Conservation (phyloP, 305 asterid species). For the Nicotiana rustica region DNA sequence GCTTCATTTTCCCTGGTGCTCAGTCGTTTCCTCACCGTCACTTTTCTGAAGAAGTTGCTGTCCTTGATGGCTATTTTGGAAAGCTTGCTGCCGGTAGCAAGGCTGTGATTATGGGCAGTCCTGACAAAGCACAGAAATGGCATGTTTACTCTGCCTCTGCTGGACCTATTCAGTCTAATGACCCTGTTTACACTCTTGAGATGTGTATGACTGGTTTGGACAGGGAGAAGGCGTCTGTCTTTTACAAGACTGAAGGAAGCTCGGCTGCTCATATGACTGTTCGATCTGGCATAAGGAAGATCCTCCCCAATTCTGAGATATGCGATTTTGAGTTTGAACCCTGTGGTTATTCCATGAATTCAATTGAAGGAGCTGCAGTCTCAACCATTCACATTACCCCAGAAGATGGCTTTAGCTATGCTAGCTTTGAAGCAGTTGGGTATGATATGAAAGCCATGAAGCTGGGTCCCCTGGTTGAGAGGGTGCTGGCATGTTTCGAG, state of each 20-base stretch:
- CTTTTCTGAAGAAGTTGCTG: slow-evolving; percentile 82
- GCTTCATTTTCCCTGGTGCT: slow-evolving; percentile 91
- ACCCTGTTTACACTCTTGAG: slow-evolving; percentile 72
- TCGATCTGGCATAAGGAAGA: slow-evolving; percentile 72
- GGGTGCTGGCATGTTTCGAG: slow-evolving; percentile 73
- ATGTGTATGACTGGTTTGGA: slow-evolving; percentile 93
- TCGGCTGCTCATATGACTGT: slow-evolving; percentile 69
- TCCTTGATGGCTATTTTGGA: slow-evolving; percentile 75
- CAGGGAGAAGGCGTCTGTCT: slow-evolving; percentile 70
- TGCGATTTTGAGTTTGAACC: slow-evolving; percentile 96
- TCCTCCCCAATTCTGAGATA: slow-evolving; percentile 72
- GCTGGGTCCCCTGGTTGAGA: slow-evolving; percentile 55
- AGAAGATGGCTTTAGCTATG: slow-evolving; percentile 88
- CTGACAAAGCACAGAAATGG: slow-evolving; percentile 65
- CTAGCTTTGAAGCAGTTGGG: slow-evolving; percentile 91
- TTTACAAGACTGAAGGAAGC: slow-evolving; percentile 62
- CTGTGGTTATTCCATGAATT: slow-evolving; percentile 92
- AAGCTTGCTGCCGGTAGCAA: slow-evolving; percentile 70
- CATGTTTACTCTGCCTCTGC: slow-evolving; percentile 77
- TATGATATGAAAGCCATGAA: slow-evolving; percentile 57
- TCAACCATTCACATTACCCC: slow-evolving; percentile 92
- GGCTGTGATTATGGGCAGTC: slow-evolving; percentile 71
- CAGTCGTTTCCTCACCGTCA: slow-evolving; percentile 79
- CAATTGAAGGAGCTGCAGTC: slow-evolving; percentile 70
- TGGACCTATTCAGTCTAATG: slow-evolving; percentile 40